phyloP scores from a whole-genome alignment of 345 rosid genomes.

The Excoecaria agallocha region DNA sequence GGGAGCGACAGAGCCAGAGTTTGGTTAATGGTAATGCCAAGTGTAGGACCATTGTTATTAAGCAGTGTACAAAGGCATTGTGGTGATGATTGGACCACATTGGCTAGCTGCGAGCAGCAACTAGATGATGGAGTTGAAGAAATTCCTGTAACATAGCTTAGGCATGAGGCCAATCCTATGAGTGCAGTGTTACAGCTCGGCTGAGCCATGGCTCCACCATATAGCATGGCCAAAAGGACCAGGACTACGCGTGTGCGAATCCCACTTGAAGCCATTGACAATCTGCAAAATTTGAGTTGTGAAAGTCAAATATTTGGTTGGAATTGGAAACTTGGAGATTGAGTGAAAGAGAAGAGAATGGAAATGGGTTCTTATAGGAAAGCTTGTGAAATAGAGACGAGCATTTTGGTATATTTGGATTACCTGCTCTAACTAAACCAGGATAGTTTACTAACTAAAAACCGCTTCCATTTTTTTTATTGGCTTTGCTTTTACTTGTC shows the following conservation, averaged over 20 bases:
- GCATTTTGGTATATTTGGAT: conserved; percentile 32
- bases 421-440: conserved; percentile 29
- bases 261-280: conserved; percentile 35
- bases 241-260: conserved; percentile 27
- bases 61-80: conserved; percentile 63
- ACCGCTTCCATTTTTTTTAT: background rate
- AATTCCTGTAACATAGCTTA: conserved; percentile 46
- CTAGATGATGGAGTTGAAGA: conserved; percentile 56
- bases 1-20: conserved; percentile 70
- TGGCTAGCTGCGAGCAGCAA: conserved; percentile 60
- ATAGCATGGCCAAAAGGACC: conserved; percentile 26
- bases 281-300: background rate
- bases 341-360: conserved; percentile 18
- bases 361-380: conserved; percentile 15
- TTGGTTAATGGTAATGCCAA: conserved; percentile 58
- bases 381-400: conserved; percentile 16
- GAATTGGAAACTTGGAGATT: conserved; percentile 12
- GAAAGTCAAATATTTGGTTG: conserved; percentile 23
- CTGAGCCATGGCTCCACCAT: conserved; percentile 32
- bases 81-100: conserved; percentile 57
- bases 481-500: background rate
- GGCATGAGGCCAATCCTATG: conserved; percentile 33
- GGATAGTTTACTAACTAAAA: conserved; percentile 16
- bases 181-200: conserved; percentile 36
- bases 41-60: conserved; percentile 39